These are phyloP conservation scores for Hypoxylon cercidicola DNA, from an alignment of 495 filamentous ascomycete genomes.

Conservation along the genomic window DNA sequence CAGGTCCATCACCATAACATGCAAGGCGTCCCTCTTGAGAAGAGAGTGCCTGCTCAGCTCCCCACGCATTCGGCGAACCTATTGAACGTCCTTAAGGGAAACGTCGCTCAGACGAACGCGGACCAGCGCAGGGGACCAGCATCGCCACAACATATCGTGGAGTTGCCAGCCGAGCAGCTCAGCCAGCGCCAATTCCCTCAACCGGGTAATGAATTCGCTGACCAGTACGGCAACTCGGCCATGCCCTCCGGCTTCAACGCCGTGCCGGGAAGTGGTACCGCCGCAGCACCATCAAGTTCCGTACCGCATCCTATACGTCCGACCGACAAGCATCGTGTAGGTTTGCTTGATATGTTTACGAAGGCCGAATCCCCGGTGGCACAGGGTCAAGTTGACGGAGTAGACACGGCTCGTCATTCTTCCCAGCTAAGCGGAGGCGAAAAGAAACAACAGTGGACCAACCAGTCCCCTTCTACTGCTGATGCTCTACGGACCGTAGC, in stretches of 20 bases:
- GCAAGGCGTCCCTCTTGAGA: constrained; percentile 56
- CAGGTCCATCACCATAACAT: constrained; percentile 5
- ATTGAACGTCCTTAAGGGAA: constrained; percentile 70
- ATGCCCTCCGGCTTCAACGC: constrained; percentile 18
- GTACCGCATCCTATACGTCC: constrained; percentile 38
- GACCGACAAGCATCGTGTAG: constrained; percentile 57
- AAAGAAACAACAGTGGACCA: constrained; percentile 27
- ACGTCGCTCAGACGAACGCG: constrained; percentile 20
- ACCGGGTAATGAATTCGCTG: constrained; percentile 34
- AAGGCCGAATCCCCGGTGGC: constrained; percentile 39
- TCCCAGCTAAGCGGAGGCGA: constrained; percentile 24
- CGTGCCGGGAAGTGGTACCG: constrained; percentile 15
- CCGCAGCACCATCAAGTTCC: constrained; percentile 17
- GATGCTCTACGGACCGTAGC: constrained; percentile 41
- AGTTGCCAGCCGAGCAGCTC: constrained; percentile 25
- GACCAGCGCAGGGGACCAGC: constrained; percentile 17
- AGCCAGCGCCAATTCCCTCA: constrained; percentile 20
- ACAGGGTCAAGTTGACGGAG: constrained; percentile 33
- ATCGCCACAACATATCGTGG: constrained; percentile 18
- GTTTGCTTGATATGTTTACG: constrained; percentile 63
- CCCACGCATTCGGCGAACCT: constrained; percentile 71
- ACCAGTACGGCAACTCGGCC: constrained; percentile 30
- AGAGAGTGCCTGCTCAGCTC: constrained; percentile 66
- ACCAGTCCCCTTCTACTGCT: constrained; percentile 33
- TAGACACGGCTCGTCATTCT: constrained; percentile 15